Percentiles rank a stretch among this genome's conserved stretches.
These are phyloP conservation scores for Cerrena zonata DNA, from an alignment of 1,284 basidiomycete species.

Conservation along the genomic window DNA sequence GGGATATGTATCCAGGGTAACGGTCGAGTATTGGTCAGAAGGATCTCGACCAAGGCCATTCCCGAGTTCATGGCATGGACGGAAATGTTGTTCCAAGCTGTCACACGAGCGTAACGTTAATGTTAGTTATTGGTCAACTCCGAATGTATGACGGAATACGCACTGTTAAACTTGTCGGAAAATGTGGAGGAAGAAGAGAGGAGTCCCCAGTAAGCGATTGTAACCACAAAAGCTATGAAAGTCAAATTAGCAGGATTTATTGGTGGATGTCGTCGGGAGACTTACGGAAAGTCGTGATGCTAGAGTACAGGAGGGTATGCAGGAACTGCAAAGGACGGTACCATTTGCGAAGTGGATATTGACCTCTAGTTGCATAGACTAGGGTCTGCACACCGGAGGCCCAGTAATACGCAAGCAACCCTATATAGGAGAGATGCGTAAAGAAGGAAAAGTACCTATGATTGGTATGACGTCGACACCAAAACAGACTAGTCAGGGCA, in stretches of 20 bases:
- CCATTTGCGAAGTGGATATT: conserved; percentile 59
- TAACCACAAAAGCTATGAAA: conserved; percentile 57
- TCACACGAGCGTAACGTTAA: neutral
- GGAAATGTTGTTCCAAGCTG: conserved; percentile 58
- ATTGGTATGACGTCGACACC: neutral
- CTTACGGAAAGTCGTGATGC: conserved; percentile 58
- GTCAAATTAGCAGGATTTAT: neutral
- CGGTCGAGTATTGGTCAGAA: conserved; percentile 47
- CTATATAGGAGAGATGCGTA: conserved; percentile 58
- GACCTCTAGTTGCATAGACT: conserved; percentile 33
- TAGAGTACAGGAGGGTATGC: conserved; percentile 50
- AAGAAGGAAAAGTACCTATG: conserved; percentile 62
- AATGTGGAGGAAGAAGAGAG: conserved; percentile 43
- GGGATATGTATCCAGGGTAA: conserved; percentile 48
- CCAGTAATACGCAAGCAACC: conserved; percentile 57
- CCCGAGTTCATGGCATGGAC: conserved; percentile 56
- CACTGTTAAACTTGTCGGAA: neutral
- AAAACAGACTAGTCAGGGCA: neutral
- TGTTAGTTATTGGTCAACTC: neutral
- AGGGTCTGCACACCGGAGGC: conserved; percentile 53
- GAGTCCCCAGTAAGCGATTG: conserved; percentile 61
- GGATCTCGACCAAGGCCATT: conserved; percentile 55
- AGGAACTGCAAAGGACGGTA: conserved; percentile 48
- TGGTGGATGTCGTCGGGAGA: conserved; percentile 12
- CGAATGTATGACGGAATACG: neutral